A percentile compares a stretch with the other conserved stretches of the same genome.
These are phyloP conservation scores for Candida sakaeoensis DNA, from an alignment of 805 yeast species.

Conservation along the genomic window DNA sequence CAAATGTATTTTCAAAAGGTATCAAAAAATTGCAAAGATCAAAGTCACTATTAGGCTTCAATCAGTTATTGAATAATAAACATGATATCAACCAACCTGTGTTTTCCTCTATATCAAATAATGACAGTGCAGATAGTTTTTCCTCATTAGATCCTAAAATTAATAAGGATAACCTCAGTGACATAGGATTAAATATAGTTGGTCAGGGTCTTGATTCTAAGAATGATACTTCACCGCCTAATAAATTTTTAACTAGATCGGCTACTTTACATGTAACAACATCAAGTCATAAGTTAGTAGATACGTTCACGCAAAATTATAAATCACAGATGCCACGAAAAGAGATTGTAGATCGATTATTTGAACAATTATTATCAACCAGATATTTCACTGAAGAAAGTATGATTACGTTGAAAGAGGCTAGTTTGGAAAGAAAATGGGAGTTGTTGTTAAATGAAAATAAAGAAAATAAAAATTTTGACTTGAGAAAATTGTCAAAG, in stretches of 20 bases:
- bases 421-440: constrained; percentile 39
- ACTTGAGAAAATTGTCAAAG: constrained; percentile 22
- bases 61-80: constrained; percentile 1
- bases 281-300: constrained; percentile 19
- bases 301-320: constrained; percentile 30
- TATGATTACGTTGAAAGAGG: constrained; percentile 26
- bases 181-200: constrained; percentile 24
- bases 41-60: constrained; percentile 4
- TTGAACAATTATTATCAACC: constrained; percentile 34
- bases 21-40: constrained; percentile 5
- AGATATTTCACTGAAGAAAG: constrained; percentile 37
- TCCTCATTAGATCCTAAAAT: constrained; percentile 16
- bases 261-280: constrained; percentile 11
- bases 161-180: constrained; percentile 5
- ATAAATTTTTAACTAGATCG: constrained; percentile 5
- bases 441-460: constrained; percentile 39
- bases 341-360: constrained; percentile 35
- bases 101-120: not conserved
- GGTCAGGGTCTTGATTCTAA: constrained; percentile 25
- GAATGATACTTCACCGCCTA: constrained; percentile 1
- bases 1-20: constrained; percentile 3
- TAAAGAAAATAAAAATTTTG: constrained; percentile 35
- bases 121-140: constrained; percentile 9
- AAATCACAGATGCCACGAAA: constrained; percentile 33
- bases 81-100: not conserved